These are phyloP conservation scores for Hura crepitans DNA, from an alignment of 441 rosid species.

Conservation along the genomic window DNA sequence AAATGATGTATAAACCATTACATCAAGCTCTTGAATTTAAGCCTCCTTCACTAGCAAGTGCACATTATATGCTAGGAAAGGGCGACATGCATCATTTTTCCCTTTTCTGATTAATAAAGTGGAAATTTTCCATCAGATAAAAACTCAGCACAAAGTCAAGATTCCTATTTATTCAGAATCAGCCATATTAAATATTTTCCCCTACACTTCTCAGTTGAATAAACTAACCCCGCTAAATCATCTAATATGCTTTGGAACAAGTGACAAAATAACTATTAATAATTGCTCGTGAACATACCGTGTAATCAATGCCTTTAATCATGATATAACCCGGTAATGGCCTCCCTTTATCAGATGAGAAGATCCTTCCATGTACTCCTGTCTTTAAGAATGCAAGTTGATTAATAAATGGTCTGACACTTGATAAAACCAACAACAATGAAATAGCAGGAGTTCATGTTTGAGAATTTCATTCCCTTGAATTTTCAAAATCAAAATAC, in stretches of 20 bases:
- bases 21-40: no score
- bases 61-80: no score
- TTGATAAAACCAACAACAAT: background rate
- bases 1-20: background rate
- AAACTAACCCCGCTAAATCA: background rate
- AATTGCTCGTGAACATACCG: conserved; percentile 33
- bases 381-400: conserved; percentile 35
- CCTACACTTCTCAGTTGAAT: background rate
- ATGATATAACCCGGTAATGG: conserved; percentile 65
- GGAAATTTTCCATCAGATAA: background rate
- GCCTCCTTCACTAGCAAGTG: no score
- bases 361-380: conserved; percentile 90
- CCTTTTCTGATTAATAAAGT: background rate
- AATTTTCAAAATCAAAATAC: conserved; percentile 9
- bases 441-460: background rate
- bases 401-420: conserved; percentile 14
- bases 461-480: background rate
- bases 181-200: background rate
- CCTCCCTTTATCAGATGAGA: conserved; percentile 70
- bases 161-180: background rate
- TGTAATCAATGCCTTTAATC: conserved; percentile 70
- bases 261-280: background rate
- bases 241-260: background rate
- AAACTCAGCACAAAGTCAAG: no score
- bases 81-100: no score